phyloP scores from a whole-genome alignment of 257 asterid species.

The Solanum pennellii region DNA sequence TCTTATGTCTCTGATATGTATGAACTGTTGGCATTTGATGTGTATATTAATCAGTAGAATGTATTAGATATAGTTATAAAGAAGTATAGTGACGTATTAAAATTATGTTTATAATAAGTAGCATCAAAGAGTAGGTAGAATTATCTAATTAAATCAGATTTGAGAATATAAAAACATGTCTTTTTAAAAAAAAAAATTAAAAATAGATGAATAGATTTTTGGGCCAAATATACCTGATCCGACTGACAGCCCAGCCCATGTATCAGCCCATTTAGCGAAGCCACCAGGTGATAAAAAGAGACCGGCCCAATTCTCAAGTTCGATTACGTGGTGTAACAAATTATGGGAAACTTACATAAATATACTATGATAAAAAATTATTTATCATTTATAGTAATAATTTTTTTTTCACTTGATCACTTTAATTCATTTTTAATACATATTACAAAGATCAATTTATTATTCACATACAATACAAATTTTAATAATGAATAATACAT shows the following conservation, averaged over 20 bases:
- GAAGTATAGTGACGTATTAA: neutral
- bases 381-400: too few relatives aligned
- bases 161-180: neutral
- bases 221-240: neutral
- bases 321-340: too few relatives aligned
- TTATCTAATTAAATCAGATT: neutral
- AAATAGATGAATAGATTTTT: neutral
- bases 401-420: too few relatives aligned
- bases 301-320: neutral
- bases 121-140: neutral
- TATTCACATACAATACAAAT: too few relatives aligned
- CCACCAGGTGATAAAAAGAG: neutral
- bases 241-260: neutral
- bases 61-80: neutral
- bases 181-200: neutral
- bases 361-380: too few relatives aligned
- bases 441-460: too few relatives aligned
- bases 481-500: too few relatives aligned
- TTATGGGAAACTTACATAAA: too few relatives aligned
- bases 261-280: neutral
- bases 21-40: neutral
- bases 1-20: neutral
- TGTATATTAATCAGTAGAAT: neutral
- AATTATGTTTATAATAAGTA: neutral
- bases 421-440: too few relatives aligned